Evolutionary conservation across 257 asterid genomes (phyloP).

Genomic region (Plectranthus barbatus): DNA sequence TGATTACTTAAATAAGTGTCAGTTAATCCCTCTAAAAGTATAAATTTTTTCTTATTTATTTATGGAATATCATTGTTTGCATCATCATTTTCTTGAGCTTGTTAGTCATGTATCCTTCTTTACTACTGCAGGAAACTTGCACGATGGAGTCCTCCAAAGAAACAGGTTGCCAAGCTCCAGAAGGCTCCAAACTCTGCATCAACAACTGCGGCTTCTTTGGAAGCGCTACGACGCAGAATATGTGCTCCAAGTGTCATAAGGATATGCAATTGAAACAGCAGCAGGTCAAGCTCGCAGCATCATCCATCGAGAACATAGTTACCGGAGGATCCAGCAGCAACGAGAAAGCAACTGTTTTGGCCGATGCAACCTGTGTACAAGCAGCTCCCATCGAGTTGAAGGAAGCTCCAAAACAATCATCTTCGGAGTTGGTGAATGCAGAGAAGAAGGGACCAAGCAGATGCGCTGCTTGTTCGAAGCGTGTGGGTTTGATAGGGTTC

Average conservation of each 20-base stretch:
- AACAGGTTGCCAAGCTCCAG: conserved; percentile 47
- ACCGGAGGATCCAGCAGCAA: conserved; percentile 28
- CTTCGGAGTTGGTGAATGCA: conserved; percentile 7
- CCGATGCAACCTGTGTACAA: conserved; percentile 10
- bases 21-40: neutral
- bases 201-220: conserved; percentile 64
- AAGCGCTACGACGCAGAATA: conserved; percentile 51
- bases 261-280: conserved; percentile 38
- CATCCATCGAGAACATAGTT: conserved; percentile 46
- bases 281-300: conserved; percentile 37
- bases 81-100: neutral
- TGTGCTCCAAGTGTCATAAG: conserved; percentile 60
- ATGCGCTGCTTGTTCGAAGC: conserved; percentile 46
- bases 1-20: neutral
- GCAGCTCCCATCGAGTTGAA: conserved; percentile 20
- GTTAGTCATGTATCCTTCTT: neutral
- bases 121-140: conserved; percentile 9
- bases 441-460: conserved; percentile 43
- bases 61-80: neutral
- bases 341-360: conserved; percentile 16
- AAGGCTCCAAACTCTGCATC: conserved; percentile 50
- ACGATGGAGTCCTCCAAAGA: conserved; percentile 52
- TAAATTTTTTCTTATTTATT: neutral
- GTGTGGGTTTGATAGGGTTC: conserved; percentile 51
- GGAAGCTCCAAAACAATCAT: conserved; percentile 18